These are phyloP conservation scores for Malassezia furfur DNA, from an alignment of 1,284 basidiomycete genomes.

Conservation along the genomic window DNA sequence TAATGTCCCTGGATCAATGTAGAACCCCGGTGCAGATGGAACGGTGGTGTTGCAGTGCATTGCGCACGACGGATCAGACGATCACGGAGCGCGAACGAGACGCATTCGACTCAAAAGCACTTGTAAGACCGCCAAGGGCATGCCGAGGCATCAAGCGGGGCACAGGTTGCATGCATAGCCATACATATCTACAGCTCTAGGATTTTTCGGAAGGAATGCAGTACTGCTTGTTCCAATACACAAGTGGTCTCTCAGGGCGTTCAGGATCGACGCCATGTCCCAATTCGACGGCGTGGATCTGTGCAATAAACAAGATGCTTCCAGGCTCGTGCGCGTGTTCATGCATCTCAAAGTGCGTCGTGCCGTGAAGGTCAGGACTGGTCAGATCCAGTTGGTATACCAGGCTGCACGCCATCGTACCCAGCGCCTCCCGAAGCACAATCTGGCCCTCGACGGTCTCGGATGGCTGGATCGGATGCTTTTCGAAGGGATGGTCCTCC, in stretches of 20 bases:
- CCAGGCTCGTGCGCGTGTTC: slow-evolving; percentile 3
- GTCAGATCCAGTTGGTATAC: slow-evolving; percentile 19
- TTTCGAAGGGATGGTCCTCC: slow-evolving; percentile 2
- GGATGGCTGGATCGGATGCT: slow-evolving; percentile 1
- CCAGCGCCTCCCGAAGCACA: slow-evolving; percentile 12
- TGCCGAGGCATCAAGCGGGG: too few species aligned
- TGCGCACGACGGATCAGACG: too few species aligned
- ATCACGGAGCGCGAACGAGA: too few species aligned
- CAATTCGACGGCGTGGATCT: slow-evolving; percentile 15
- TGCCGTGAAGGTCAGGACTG: slow-evolving; percentile 10
- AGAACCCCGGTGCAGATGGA: too few species aligned
- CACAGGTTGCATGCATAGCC: too few species aligned
- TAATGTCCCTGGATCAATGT: too few species aligned
- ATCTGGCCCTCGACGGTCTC: slow-evolving; percentile 7
- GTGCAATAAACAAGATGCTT: slow-evolving; percentile 13
- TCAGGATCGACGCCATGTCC: background rate
- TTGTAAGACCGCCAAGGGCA: too few species aligned
- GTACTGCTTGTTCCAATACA: slow-evolving; percentile 17
- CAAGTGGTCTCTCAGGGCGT: slow-evolving; percentile 1
- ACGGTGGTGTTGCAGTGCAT: too few species aligned
- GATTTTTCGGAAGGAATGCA: background rate
- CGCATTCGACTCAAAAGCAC: too few species aligned
- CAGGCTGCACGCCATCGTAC: slow-evolving; percentile 19
- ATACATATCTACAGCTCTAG: too few species aligned
- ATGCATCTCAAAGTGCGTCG: slow-evolving; percentile 4